Conservation (phyloP, 164 flowering plant species). For the Chloranthus sessilifolius region DNA sequence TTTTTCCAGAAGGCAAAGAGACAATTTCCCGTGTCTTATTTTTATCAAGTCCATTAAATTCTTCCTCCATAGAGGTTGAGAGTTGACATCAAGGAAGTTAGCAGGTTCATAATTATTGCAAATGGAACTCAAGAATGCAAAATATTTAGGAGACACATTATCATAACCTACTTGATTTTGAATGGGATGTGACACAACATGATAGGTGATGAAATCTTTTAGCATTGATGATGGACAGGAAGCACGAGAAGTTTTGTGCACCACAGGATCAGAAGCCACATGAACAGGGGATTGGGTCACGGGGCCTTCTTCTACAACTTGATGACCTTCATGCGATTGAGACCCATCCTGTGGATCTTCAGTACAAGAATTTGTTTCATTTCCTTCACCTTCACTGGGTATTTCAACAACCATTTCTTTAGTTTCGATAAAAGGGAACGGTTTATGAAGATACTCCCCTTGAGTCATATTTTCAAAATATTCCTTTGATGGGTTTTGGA, state of each 20-base stretch:
- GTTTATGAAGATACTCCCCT: slow-evolving; percentile 1
- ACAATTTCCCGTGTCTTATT: neutral
- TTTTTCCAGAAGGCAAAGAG: neutral
- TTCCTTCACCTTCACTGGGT: neutral
- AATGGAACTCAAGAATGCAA: slow-evolving; percentile 1
- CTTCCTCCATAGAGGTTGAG: neutral
- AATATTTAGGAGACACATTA: neutral
- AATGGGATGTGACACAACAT: no score
- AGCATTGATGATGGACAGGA: neutral
- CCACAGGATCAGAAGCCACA: neutral
- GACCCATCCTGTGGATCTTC: neutral
- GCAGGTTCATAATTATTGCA: no score
- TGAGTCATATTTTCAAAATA: no score
- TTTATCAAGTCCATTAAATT: neutral
- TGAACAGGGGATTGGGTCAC: neutral
- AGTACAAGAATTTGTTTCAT: neutral
- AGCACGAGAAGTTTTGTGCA: neutral
- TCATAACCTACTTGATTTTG: neutral
- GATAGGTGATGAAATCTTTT: neutral
- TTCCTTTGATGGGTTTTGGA: no score
- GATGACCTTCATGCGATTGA: no score
- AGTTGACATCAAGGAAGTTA: no score
- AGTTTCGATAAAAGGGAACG: no score
- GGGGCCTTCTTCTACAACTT: neutral
- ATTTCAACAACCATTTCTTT: no score